Conservation (phyloP, 176 grass and related monocot species). For the Aegilops speltoides region DNA sequence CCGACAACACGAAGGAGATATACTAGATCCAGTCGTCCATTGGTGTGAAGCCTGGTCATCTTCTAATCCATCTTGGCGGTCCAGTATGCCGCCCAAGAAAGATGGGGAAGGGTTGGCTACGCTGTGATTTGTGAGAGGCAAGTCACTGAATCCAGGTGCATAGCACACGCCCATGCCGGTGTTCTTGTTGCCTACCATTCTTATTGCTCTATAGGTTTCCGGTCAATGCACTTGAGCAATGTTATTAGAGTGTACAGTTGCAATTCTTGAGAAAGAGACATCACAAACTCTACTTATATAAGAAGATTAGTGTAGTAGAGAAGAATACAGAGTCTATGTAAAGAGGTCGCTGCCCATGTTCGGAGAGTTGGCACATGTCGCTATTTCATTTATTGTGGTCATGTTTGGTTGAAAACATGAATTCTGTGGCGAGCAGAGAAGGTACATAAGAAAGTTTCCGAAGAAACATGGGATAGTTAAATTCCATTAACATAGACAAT, state of each 20-base stretch:
- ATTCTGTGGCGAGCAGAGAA: not conserved
- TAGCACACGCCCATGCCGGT: no score
- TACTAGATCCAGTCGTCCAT: no score
- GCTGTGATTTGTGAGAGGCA: no score
- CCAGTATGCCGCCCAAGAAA: no score
- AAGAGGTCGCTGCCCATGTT: not conserved
- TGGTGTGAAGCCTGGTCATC: no score
- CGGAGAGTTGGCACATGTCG: not conserved
- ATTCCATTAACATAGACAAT: not conserved
- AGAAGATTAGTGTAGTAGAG: no score
- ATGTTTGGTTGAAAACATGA: not conserved
- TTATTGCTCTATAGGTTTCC: not conserved
- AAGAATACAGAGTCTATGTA: not conserved
- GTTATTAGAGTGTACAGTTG: not conserved
- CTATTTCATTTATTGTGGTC: not conserved
- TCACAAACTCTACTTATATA: not conserved
- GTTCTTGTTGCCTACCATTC: not conserved
- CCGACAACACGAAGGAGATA: no score
- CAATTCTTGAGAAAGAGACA: not conserved
- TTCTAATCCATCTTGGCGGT: no score
- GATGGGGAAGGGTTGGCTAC: no score
- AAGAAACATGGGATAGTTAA: not conserved
- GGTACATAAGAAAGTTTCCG: not conserved
- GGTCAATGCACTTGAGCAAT: not conserved
- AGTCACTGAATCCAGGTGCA: no score